Conservation (phyloP, 306 rosid species). For the Corylus americana region DNA sequence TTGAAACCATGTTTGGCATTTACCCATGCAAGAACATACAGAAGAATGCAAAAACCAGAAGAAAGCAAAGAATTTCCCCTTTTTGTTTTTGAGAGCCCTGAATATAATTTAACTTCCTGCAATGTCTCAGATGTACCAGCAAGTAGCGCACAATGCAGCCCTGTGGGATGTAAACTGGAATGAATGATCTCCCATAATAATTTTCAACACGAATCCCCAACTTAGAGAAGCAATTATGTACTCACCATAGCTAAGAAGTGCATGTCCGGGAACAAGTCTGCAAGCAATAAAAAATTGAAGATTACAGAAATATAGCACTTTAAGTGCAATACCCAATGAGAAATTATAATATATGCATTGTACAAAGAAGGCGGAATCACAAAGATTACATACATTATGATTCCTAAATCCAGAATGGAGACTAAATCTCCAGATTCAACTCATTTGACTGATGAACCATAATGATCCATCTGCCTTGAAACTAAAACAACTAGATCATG, state of each 20-base stretch:
- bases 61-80: background rate
- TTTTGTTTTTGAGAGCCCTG: background rate
- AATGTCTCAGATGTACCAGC: slow-evolving; percentile 59
- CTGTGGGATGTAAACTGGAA: slow-evolving; percentile 51
- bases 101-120: slow-evolving; percentile 24
- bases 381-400: background rate
- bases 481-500: slow-evolving; percentile 13
- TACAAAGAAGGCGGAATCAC: slow-evolving; percentile 15
- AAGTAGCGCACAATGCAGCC: slow-evolving; percentile 88
- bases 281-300: slow-evolving; percentile 30
- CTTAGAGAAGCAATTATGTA: slow-evolving; percentile 23
- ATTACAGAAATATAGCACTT: slow-evolving; percentile 14
- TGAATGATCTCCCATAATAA: slow-evolving; percentile 25
- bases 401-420: background rate
- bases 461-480: background rate
- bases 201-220: slow-evolving; percentile 22
- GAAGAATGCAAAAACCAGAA: slow-evolving; percentile 11
- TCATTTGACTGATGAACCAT: background rate
- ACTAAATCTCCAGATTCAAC: background rate
- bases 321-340: background rate
- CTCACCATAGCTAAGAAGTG: slow-evolving; percentile 82
- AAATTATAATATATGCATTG: slow-evolving; percentile 15
- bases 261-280: slow-evolving; percentile 87
- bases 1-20: background rate
- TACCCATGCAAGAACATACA: background rate